Base-by-base conservation (phyloP, 805 yeast genomes). In the Candida nitratophila region DNA sequence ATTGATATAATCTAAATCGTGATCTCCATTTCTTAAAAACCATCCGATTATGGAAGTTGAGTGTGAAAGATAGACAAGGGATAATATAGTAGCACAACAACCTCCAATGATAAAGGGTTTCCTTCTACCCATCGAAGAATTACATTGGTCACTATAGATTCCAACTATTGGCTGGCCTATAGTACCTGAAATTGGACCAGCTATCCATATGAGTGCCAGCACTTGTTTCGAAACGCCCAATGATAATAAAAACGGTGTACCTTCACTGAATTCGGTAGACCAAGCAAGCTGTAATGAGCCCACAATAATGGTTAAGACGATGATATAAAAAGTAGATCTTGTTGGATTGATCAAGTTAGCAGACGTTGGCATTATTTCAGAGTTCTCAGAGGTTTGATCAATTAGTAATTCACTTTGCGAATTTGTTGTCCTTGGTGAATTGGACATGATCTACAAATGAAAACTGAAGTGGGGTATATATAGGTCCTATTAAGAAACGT, bases 91-190 rank as follows among this genome's bases (percentile, higher is more conserved):
- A 2, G 74, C 69, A 2, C 70, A 16, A 37, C 77, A 69, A 0
- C 84, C 83, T n/a, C 71, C 71, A 26, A 79, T 56, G 44, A 80
- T 73, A 48, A 76, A 79, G 2, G 83, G 82, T 36, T 77, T 60
- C 49, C 86, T 56, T 49, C 83, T 64, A 3, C 86, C 86, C 44
- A 60, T 57, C 29, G 52, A 55, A 39, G 63, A 54, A 44, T 65
- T 60, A 32, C 74, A 71, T 44, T 70, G 69, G 55, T 81, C 86
- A 46, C 81, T 74, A 38, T 76, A 52, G 8, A 76, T 64, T 0
- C 86, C 86, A 34, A 79, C 74, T 4, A 79, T 63, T 0, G 86
- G 86, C 57, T 80, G 86, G 0, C 83, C 83, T 20, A 80, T 49
- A 0, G 81, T 69, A 1, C 86, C 86, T 14, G 81, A 73, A 15